Percentiles rank a stretch among this genome's conserved stretches.
These are phyloP conservation scores for Neolentinus lepideus DNA, from an alignment of 1,284 basidiomycete species.

Conservation along the genomic window DNA sequence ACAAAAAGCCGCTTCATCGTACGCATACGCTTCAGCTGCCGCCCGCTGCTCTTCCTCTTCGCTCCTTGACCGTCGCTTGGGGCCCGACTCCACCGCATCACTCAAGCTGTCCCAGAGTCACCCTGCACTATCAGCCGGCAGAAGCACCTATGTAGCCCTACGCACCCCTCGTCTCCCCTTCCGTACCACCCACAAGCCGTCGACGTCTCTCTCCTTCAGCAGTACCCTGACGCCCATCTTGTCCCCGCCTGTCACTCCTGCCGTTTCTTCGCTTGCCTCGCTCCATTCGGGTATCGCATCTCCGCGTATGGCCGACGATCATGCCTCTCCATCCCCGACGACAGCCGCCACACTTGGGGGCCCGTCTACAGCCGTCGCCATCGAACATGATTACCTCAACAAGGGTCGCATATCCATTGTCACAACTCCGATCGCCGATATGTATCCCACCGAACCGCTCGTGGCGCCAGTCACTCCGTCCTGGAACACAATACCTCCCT, in stretches of 20 bases:
- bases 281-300: neutral
- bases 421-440: slow-evolving; percentile 7
- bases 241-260: slow-evolving; percentile 49
- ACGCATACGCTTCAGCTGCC: neutral
- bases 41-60: neutral
- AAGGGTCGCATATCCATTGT: slow-evolving; percentile 12
- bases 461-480: slow-evolving; percentile 21
- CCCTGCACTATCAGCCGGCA: neutral
- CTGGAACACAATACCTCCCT: slow-evolving; percentile 51
- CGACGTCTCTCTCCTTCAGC: slow-evolving; percentile 28
- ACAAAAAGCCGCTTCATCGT: neutral
- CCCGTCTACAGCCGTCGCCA: neutral
- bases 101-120: neutral
- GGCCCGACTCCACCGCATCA: neutral
- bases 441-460: neutral
- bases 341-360: neutral
- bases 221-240: slow-evolving; percentile 46
- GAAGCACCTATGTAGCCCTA: slow-evolving; percentile 1
- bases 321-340: neutral
- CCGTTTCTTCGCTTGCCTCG: slow-evolving; percentile 1
- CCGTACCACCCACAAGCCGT: slow-evolving; percentile 11
- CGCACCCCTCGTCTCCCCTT: slow-evolving; percentile 8
- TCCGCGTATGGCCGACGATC: neutral
- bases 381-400: neutral
- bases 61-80: neutral